Evolutionary conservation across 2,329 filamentous ascomycete genomes (phyloP), one percentile per base, ranked within the genome.

Genomic region (Rutstroemia sp.): DNA sequence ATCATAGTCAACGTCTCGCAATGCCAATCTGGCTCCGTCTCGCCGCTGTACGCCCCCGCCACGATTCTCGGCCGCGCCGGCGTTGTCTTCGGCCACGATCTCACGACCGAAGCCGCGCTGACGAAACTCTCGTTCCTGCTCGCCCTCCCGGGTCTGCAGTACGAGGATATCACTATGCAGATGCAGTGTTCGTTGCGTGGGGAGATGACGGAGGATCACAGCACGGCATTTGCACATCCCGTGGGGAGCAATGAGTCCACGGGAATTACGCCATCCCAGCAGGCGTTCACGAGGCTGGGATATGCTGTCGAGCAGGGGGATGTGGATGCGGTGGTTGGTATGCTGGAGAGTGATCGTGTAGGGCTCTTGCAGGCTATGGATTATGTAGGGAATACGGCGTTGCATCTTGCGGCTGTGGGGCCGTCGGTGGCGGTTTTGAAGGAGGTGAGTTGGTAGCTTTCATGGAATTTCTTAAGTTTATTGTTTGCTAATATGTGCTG

Each of bases 1-100:
- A 82, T 88, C 38, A 86, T 89, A 60, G 83, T 89, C 30, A 88
- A 87, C 63, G 79, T 89, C 51, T 87, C 83, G 1, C 86, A 89
- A 69, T 89, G 69, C 42, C 66, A 68, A 59, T 78, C 77, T 2
- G 80, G 80, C 9, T 78, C 75, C 49, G 80, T 83, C 19, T 79
- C 74, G 42, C 78, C 80, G 1, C 71, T 82, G 10, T 83, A 82
- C 67, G 80, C 79, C n/a, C 74, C 80, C 1, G 80, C 77, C 10
- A 80, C 83, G 64, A 78, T 80, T 46, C 73, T 89, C 3, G 84
- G 83, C 19, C 76, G 78, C 42, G 84, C 83, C 7, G 86, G 86
- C 2, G 83, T 89, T 1, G 82, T 87, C 2, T 83, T 86, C 54
- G 85, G 85, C 1, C 77, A 84, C 57, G 84, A 87, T 62, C 75